Evolutionary conservation across 805 yeast species (phyloP), one percentile per base, ranked within the genome.

Genomic region (Candida boidinii): DNA sequence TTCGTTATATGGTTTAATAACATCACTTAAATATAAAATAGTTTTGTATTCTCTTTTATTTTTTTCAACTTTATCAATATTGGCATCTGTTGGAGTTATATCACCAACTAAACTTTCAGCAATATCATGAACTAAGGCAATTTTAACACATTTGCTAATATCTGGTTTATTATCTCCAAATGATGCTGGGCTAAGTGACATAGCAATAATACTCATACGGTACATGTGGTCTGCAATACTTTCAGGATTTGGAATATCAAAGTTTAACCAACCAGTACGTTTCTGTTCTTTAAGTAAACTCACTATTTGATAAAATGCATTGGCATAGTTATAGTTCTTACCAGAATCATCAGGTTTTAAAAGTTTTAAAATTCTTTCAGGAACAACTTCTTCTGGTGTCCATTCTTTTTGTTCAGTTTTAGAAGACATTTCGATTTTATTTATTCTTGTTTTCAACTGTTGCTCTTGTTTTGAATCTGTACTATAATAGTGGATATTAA

Each of bases 71-170:
- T 87, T 86, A 29, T 75, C 63, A 20, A 88, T 73, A 0, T 45
- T 38, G 38, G 70, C 50, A 60, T 87, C 83, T 54, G 73, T 57
- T 46, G 98, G 92, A 2, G 95, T 87, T 31, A 90, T 84, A 54
- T 90, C 98, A 21, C 98, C 98, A 11, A 90, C 97, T 19, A 90
- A 62, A 4, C 88, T 57, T 64, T 90, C 98, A 9, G 97, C 96
- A 47, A 90, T 82, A 56, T 90, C 98, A 62, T 90, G 98, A 21
- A 87, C 77, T 26, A 87, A 63, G 1, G 96, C 87, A 34, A 90
- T 87, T 57, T 82, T 80, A 31, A 78, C 80, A 62, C 96, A 86
- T 45, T 73, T 73, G 38, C 71, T 68, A 17, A 71, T 63, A 55
- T 83, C 76, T 2, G 62, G 56, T 57, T 28, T 35, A 13, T 39